Base-by-base conservation (phyloP, 2,329 filamentous ascomycete species). In the Pestalotiopsis fici region DNA sequence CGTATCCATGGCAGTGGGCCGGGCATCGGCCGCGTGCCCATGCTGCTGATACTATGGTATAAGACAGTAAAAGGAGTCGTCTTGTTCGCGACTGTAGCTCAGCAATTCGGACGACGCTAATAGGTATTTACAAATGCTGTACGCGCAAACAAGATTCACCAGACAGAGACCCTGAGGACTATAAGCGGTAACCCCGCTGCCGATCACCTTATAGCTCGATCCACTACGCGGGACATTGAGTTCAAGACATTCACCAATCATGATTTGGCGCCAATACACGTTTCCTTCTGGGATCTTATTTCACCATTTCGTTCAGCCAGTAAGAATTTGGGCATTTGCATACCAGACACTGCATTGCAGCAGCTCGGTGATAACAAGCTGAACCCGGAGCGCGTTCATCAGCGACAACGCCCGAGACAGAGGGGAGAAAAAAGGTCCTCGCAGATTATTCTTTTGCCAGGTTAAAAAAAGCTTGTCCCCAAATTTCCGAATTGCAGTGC, bases 131-230 rank as follows among this genome's bases (percentile, higher is more conserved):
- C 31, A 21, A 50, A 18, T 50, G 7, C 7, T 50, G 43, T n/a
- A 50, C 43, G 43, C 43, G 43, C 21, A 50, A 21, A 50, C 43
- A 50, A 12, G 21, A 18, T 50, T 50, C 18, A 3, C 43, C 43
- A 11, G 18, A 50, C 18, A 50, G 43, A 50, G 43, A 23, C 43
- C n/a, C 21, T 6, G 43, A 21, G 43, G 43, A 50, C 21, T 18
- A 50, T 50, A 21, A n/a, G 28, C 31, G 13, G 25, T 13, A 37
- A 35, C 59, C 59, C 59, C 59, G 47, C 59, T 28, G 59, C 59
- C 35, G 59, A 62, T 62, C 59, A 47, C 43, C 31, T 21, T 62
- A 62, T 62, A 62, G 59, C 21, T n/a, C n/a, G 39, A 23, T 37
- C 59, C n/a, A 62, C 35, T 37, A 11, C 59, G 25, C 13, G 28